Evolutionary conservation across 2,329 filamentous ascomycete species (phyloP).

Genomic region (Alternaria ethzedia): DNA sequence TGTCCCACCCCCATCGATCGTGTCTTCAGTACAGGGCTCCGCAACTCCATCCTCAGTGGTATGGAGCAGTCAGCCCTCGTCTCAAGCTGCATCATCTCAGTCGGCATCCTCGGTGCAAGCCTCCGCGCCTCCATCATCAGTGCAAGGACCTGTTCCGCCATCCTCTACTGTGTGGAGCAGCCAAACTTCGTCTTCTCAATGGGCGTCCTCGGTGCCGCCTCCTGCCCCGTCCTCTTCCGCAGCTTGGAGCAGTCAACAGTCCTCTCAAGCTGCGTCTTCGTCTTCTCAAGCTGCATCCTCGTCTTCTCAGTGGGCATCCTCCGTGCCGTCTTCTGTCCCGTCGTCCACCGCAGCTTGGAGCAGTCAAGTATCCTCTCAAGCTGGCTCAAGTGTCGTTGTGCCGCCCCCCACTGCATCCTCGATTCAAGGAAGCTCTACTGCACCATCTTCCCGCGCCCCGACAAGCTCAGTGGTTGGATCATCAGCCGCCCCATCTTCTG

Average conservation of each 20-base stretch:
- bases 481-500: neutral
- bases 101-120: neutral
- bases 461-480: neutral
- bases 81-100: neutral
- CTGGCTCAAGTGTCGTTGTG: neutral
- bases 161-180: neutral
- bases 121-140: neutral
- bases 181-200: neutral
- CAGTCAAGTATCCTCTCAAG: neutral
- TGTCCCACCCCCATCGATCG: neutral
- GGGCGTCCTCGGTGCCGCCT: neutral
- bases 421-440: neutral
- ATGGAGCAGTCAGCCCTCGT: neutral
- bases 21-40: neutral
- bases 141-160: neutral
- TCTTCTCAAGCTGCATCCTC: neutral
- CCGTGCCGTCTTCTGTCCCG: neutral
- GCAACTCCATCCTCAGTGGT: neutral
- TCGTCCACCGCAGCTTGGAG: neutral
- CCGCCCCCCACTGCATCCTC: neutral
- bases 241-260: neutral
- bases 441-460: neutral
- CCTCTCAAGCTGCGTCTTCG: neutral
- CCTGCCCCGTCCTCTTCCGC: neutral
- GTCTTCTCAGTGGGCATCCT: neutral